A percentile compares a stretch with the other conserved stretches of the same genome.
Conservation (phyloP, 441 rosid species). For the Aquilaria agallochum region DNA sequence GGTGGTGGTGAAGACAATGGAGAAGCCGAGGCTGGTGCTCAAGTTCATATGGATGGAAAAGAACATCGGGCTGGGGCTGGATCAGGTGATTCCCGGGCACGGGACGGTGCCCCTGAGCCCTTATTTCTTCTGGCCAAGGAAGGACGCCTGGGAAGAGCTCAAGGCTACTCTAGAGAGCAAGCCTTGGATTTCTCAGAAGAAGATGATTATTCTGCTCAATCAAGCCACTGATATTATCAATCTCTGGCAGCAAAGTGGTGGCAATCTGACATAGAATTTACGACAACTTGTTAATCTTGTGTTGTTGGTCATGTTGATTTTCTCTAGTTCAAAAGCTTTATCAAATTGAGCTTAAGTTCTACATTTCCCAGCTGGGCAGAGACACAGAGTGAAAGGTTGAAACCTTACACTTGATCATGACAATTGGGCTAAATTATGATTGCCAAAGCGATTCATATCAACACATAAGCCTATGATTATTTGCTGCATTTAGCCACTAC, state of each 20-base stretch:
- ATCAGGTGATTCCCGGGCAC: constrained; percentile 81
- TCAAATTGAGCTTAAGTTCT: too few relatives aligned
- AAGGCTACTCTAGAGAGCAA: constrained; percentile 78
- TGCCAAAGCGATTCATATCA: too few relatives aligned
- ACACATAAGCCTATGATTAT: not conserved
- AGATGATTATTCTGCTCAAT: constrained; percentile 88
- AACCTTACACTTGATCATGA: too few relatives aligned
- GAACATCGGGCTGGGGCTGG: constrained; percentile 85
- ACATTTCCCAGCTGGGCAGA: too few relatives aligned
- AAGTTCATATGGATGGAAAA: constrained; percentile 99
- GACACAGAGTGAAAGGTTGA: too few relatives aligned
- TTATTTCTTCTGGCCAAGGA: constrained; percentile 92
- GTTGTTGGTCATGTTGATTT: too few relatives aligned
- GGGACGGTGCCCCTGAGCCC: constrained; percentile 85
- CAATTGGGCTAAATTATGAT: too few relatives aligned
- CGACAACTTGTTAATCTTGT: too few relatives aligned
- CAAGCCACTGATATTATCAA: constrained; percentile 97
- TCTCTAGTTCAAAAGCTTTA: too few relatives aligned
- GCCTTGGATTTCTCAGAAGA: constrained; percentile 94
- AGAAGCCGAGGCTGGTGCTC: constrained; percentile 69
- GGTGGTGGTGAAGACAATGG: constrained; percentile 48
- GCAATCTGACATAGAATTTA: constrained; percentile 34
- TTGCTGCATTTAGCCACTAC: constrained; percentile 11
- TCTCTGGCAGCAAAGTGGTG: constrained; percentile 97
- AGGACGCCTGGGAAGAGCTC: constrained; percentile 99